phyloP scores from a whole-genome alignment of 129 eudicot species.

The Flaveria brownii region DNA sequence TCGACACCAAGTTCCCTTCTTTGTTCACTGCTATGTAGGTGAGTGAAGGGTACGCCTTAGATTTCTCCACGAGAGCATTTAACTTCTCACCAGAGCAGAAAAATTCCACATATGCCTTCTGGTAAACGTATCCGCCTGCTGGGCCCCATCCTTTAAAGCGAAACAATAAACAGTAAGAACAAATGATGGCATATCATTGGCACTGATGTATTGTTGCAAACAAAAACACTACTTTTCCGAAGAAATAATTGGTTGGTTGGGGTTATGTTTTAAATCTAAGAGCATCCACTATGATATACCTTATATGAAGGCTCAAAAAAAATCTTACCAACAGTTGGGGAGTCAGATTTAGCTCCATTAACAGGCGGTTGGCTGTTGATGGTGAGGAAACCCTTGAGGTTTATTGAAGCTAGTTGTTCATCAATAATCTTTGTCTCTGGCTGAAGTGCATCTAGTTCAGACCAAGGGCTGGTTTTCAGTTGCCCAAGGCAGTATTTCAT shows the following conservation, averaged over 20 bases:
- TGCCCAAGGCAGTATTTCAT: constrained; percentile 76
- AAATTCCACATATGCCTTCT: constrained; percentile 90
- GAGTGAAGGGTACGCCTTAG: constrained; percentile 58
- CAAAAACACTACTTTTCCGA: not conserved
- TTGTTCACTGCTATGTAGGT: constrained; percentile 86
- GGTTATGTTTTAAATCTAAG: not conserved
- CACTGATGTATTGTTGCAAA: not conserved
- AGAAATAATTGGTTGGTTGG: not conserved
- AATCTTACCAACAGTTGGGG: constrained; percentile 78
- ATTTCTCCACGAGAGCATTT: constrained; percentile 65
- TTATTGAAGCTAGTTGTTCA: constrained; percentile 62
- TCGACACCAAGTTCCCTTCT: constrained; percentile 67
- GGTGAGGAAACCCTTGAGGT: constrained; percentile 82
- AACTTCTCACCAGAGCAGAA: constrained; percentile 80
- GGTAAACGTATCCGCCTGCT: constrained; percentile 91
- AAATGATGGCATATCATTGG: not conserved
- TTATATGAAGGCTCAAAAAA: not conserved
- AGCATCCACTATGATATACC: too few relatives aligned
- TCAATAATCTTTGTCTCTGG: constrained; percentile 92
- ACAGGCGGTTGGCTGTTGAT: constrained; percentile 96
- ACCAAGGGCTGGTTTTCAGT: constrained; percentile 91
- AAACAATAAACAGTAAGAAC: constrained; percentile 6
- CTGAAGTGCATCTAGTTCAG: constrained; percentile 91
- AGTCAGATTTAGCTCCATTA: constrained; percentile 80
- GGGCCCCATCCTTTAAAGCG: constrained; percentile 83